Base-by-base conservation (phyloP, 768 basidiomycete species). In the Naematelia aurantialba region DNA sequence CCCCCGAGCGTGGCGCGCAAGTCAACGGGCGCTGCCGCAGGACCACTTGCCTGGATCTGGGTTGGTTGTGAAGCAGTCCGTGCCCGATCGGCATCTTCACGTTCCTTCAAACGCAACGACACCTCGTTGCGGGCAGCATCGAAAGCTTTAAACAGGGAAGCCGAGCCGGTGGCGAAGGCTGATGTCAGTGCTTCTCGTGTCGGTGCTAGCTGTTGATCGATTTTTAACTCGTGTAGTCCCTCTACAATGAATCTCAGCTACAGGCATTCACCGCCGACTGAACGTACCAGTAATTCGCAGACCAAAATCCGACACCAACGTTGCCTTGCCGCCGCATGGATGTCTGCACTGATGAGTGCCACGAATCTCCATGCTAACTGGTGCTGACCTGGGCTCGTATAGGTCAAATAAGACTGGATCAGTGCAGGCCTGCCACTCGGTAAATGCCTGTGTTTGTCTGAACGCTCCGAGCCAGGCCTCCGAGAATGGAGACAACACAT, bases 321-420 rank as follows among this genome's bases (percentile, higher is more conserved):
- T 88, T 0, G 89, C 88, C 72, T 89, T 90, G 66, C 90, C 89
- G 59, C 86, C 89, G 75, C 93, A 96, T 39, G 94, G 94, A 77
- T 98, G 94, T 50, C 92, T 92, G 58, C 10, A 12, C 13, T 45
- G 3, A 5, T 24, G 5, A 61, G 55, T 52, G 27, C 45, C 8
- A 14, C 26, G n/a, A 10, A n/a, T 14, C 25, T 42, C n/a, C 31
- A 2, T 4, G 39, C 45, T 42, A 51, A 44, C n/a, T n/a, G n/a
- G n/a, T n/a, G 45, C 29, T 42, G 61, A 91, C 91, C 89, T 82
- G 31, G 94, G 89, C 75, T 99, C 96, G 55, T 94, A 84, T 49
- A 98, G 89, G 73, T 99, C 96, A 72, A 99, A 99, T 11, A 98
- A 78, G 61, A 91, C 80, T 0, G 91, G 88, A 76, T 99, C 96